These are phyloP conservation scores for Pugionium dolabratum DNA, from an alignment of 345 rosid genomes.

Conservation along the genomic window DNA sequence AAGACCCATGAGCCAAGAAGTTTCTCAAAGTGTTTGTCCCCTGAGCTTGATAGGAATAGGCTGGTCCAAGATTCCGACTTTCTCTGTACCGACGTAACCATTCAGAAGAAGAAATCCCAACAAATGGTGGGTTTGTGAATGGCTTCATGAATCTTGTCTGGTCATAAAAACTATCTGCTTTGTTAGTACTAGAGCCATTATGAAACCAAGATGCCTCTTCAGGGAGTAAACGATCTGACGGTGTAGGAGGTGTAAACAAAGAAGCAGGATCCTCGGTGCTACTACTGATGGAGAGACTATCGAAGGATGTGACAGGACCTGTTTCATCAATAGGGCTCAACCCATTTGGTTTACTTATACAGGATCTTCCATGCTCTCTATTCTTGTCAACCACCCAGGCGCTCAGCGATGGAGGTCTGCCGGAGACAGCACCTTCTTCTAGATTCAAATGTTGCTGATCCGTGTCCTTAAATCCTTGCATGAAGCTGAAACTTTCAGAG, in stretches of 20 bases:
- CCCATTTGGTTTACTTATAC: slow-evolving; percentile 38
- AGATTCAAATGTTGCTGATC: slow-evolving; percentile 38
- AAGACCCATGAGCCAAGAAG: slow-evolving; percentile 39
- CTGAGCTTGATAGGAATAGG: slow-evolving; percentile 43
- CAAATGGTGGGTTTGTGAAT: slow-evolving; percentile 44
- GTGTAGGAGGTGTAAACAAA: slow-evolving; percentile 59
- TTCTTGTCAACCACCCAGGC: slow-evolving; percentile 72
- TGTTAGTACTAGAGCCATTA: slow-evolving; percentile 41
- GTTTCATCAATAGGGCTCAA: slow-evolving; percentile 63
- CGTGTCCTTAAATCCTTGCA: slow-evolving; percentile 47
- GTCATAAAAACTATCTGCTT: slow-evolving; percentile 41
- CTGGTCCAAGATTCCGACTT: slow-evolving; percentile 52
- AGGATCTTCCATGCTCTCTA: slow-evolving; percentile 44
- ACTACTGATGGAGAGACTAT: slow-evolving; percentile 51
- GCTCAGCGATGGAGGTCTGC: slow-evolving; percentile 84
- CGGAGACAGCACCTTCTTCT: slow-evolving; percentile 48
- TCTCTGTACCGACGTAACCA: slow-evolving; percentile 96
- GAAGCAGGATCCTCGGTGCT: slow-evolving; percentile 44
- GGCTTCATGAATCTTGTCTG: slow-evolving; percentile 42
- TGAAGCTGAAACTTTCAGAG: slow-evolving; percentile 51
- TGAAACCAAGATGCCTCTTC: slow-evolving; percentile 67
- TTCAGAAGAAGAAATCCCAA: slow-evolving; percentile 77
- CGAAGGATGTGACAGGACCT: slow-evolving; percentile 50
- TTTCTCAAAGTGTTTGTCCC: slow-evolving; percentile 42
- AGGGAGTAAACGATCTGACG: slow-evolving; percentile 90